A percentile compares a stretch with the other conserved stretches of the same genome.
Conservation (phyloP, 768 basidiomycete species). For the Scleroderma bovista region DNA sequence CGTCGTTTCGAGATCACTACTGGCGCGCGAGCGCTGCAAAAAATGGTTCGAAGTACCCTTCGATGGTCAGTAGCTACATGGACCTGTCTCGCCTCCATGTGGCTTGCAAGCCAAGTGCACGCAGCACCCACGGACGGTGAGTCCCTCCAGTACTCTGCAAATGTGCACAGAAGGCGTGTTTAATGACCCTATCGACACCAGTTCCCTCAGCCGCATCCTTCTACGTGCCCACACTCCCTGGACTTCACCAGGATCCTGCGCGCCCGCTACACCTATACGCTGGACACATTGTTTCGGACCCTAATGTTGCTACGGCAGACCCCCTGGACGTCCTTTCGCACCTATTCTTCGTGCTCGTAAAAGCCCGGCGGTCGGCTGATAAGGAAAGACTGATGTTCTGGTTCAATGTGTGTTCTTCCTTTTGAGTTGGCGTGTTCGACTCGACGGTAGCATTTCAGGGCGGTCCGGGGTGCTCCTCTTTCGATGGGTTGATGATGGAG, state of each 20-base stretch:
- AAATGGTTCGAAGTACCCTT: constrained; percentile 5
- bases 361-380: constrained; percentile 84
- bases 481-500: constrained; percentile 98
- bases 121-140: constrained; percentile 40
- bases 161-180: neutral
- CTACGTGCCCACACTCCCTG: constrained; percentile 74
- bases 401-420: constrained; percentile 72
- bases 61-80: constrained; percentile 4
- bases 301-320: constrained; percentile 44
- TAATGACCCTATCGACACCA: constrained; percentile 20
- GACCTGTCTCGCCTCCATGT: constrained; percentile 14
- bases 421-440: neutral
- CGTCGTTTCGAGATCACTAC: too few relatives aligned
- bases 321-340: constrained; percentile 67
- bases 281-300: constrained; percentile 82
- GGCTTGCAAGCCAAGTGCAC: constrained; percentile 7
- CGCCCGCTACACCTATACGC: constrained; percentile 76
- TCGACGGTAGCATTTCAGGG: constrained; percentile 45
- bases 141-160: constrained; percentile 7
- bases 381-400: constrained; percentile 89
- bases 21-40: too few relatives aligned
- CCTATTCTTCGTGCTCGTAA: constrained; percentile 84
- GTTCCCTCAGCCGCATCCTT: constrained; percentile 81
- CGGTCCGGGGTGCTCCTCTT: constrained; percentile 95
- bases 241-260: constrained; percentile 64